These are phyloP conservation scores for Tylopilus subfusipes DNA, from an alignment of 768 basidiomycete genomes.

Conservation along the genomic window DNA sequence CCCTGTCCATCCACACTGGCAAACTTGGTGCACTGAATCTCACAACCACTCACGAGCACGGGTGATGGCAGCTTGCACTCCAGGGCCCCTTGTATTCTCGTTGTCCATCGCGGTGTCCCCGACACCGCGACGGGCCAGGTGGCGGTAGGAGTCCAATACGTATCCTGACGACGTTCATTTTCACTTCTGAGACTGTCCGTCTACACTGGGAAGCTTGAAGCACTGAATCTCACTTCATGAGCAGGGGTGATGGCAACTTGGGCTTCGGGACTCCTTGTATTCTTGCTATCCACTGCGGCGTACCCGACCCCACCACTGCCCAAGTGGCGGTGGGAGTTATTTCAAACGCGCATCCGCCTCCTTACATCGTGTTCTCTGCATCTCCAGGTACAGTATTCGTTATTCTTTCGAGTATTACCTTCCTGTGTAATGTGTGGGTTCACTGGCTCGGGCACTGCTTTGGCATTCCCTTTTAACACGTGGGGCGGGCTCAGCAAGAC, in stretches of 20 bases:
- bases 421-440: background rate
- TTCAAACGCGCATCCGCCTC: background rate
- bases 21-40: too few species aligned
- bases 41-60: too few species aligned
- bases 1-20: background rate
- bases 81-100: too few species aligned
- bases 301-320: background rate
- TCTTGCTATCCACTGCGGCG: background rate
- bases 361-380: background rate
- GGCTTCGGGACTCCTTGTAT: too few species aligned
- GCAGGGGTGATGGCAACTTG: too few species aligned
- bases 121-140: too few species aligned
- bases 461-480: conserved; percentile 4
- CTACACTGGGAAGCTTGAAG: too few species aligned
- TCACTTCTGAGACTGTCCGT: background rate
- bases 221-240: too few species aligned
- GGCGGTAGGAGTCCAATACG: too few species aligned
- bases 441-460: background rate
- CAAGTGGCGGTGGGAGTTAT: background rate
- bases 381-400: background rate
- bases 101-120: too few species aligned
- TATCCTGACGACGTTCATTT: background rate
- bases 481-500: background rate
- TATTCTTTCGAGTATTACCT: background rate
- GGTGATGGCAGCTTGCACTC: too few species aligned